Conservation (phyloP, 768 basidiomycete species). For the Tubosaeta brunneosetosa region DNA sequence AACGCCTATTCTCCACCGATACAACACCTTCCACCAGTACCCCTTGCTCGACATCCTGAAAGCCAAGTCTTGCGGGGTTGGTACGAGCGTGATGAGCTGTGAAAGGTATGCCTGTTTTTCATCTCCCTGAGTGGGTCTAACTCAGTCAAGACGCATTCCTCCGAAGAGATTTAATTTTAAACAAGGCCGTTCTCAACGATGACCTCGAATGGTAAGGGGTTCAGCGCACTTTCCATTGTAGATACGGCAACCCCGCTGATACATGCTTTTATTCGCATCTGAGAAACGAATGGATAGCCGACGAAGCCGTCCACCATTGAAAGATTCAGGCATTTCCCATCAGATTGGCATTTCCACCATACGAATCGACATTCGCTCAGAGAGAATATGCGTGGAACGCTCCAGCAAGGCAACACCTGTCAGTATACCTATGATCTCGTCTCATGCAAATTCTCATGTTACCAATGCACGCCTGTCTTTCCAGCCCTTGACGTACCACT, state of each 20-base stretch:
- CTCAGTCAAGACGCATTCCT: background rate
- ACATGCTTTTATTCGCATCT: no score
- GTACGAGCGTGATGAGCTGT: background rate
- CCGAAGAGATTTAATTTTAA: slow-evolving; percentile 8
- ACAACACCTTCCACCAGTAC: background rate
- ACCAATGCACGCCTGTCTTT: background rate
- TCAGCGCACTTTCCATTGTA: background rate
- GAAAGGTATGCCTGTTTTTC: background rate
- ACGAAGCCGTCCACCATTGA: no score
- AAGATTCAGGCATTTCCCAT: no score
- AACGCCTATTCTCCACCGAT: background rate
- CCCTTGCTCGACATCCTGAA: background rate
- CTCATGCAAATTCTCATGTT: background rate
- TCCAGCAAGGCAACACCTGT: no score
- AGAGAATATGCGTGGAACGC: no score
- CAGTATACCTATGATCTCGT: background rate
- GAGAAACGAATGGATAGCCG: no score
- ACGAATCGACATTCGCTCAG: no score
- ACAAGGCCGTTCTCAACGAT: background rate
- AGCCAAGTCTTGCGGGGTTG: background rate
- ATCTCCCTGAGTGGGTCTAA: background rate
- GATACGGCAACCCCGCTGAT: background rate
- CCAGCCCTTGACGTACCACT: background rate
- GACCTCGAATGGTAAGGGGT: background rate
- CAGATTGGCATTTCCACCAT: no score